These are phyloP conservation scores for Eustoma russellianum DNA, from an alignment of 257 asterid species.

Conservation along the genomic window DNA sequence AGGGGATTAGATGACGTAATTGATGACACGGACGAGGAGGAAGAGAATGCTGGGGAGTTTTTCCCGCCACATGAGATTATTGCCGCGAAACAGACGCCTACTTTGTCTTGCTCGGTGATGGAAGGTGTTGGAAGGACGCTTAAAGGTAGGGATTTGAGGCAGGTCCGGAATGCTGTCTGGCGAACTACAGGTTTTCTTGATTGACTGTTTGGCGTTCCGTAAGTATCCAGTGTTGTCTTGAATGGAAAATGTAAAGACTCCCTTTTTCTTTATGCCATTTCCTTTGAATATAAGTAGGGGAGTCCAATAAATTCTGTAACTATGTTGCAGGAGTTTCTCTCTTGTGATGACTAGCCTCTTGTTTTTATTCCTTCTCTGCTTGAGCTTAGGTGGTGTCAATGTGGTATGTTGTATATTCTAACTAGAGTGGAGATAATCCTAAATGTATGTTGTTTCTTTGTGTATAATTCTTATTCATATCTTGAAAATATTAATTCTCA, in stretches of 20 bases:
- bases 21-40: constrained; percentile 29
- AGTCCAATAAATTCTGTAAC: too few relatives aligned
- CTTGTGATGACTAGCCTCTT: too few relatives aligned
- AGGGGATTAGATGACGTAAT: constrained; percentile 30
- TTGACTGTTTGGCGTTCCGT: constrained; percentile 5
- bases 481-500: too few relatives aligned
- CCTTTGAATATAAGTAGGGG: too few relatives aligned
- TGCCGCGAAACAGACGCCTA: constrained; percentile 42
- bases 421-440: too few relatives aligned
- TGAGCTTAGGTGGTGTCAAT: too few relatives aligned
- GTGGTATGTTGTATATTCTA: too few relatives aligned
- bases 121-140: constrained; percentile 74
- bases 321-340: too few relatives aligned
- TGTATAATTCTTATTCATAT: too few relatives aligned
- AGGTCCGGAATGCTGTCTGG: constrained; percentile 63
- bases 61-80: constrained; percentile 68
- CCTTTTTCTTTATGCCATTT: too few relatives aligned
- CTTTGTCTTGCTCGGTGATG: constrained; percentile 49
- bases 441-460: too few relatives aligned
- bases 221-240: constrained; percentile 8
- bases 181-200: constrained; percentile 63
- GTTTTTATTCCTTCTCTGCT: too few relatives aligned
- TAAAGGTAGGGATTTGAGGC: constrained; percentile 74
- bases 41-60: constrained; percentile 14
- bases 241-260: not conserved